Conservation (phyloP, 352 stramenopile species). For the Phytophthora constricta region DNA sequence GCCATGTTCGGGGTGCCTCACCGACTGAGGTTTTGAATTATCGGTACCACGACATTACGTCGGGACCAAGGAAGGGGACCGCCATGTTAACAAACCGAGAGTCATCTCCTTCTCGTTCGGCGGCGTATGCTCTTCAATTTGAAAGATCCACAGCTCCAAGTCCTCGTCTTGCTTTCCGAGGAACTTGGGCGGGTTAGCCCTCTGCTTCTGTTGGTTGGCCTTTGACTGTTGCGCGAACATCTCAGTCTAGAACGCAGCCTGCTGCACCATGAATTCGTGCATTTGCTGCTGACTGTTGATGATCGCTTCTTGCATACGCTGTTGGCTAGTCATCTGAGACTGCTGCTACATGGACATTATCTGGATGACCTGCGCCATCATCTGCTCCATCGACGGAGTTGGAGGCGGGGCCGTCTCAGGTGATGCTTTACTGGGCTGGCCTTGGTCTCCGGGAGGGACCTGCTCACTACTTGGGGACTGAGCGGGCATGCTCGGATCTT, state of each 20-base stretch:
- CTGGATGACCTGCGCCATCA: not conserved
- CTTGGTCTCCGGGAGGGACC: not conserved
- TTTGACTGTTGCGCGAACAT: conserved; percentile 2
- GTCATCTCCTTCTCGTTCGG: not conserved
- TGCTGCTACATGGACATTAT: conserved; percentile 3
- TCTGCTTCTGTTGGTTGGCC: conserved; percentile 24
- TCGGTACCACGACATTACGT: conserved; percentile 24
- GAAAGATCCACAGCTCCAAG: conserved; percentile 20
- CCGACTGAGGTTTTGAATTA: conserved; percentile 16
- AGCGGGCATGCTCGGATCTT: not conserved
- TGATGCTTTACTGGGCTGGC: not conserved
- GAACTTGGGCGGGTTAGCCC: conserved; percentile 17
- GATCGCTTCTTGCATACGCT: not conserved
- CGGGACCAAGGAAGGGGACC: conserved; percentile 10
- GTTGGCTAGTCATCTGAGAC: not conserved
- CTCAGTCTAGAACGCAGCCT: conserved; percentile 13
- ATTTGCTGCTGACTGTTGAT: conserved; percentile 5
- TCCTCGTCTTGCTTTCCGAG: conserved; percentile 11
- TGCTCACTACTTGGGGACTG: not conserved
- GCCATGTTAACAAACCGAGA: conserved; percentile 17
- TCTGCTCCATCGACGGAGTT: not conserved
- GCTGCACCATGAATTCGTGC: conserved; percentile 18
- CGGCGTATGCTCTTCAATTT: conserved; percentile 17
- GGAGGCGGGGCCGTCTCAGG: not conserved
- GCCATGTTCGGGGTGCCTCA: conserved; percentile 4